Evolutionary conservation across 1,139 yeast genomes (phyloP).

Genomic region (Nakaseomyces glabratus): DNA sequence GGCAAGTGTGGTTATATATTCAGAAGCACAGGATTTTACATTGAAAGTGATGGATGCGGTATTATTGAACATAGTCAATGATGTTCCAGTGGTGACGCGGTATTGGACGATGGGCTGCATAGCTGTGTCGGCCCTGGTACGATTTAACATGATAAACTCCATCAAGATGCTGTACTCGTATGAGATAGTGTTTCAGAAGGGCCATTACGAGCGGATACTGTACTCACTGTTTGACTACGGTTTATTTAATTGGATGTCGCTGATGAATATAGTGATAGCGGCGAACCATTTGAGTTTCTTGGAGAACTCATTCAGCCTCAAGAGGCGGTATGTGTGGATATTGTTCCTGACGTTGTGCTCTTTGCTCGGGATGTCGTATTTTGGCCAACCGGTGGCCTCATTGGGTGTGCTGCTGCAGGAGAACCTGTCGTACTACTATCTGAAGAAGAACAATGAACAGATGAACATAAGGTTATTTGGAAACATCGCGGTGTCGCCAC

Average conservation of each 20-base stretch:
- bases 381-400: constrained; percentile 24
- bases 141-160: constrained; percentile 20
- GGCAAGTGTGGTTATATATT: too few species aligned
- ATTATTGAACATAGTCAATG: constrained; percentile 21
- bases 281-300: constrained; percentile 20
- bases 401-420: constrained; percentile 23
- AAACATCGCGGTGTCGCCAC: constrained; percentile 17
- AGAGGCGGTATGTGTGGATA: constrained; percentile 24
- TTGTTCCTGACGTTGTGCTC: constrained; percentile 13
- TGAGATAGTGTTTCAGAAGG: constrained; percentile 27
- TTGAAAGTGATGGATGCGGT: constrained; percentile 22
- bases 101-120: constrained; percentile 26
- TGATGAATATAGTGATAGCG: constrained; percentile 20
- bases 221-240: constrained; percentile 27
- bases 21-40: constrained; percentile 1
- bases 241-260: constrained; percentile 18
- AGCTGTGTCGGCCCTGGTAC: constrained; percentile 20
- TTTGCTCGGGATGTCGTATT: constrained; percentile 18
- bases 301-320: constrained; percentile 23
- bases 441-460: constrained; percentile 19
- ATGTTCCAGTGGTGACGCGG: constrained; percentile 26
- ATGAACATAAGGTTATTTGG: constrained; percentile 19
- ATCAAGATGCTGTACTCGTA: constrained; percentile 22
- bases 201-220: constrained; percentile 25
- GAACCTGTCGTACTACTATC: constrained; percentile 24